A percentile compares a stretch with the other conserved stretches of the same genome.
Evolutionary conservation across 148 eudicot genomes (phyloP).

Genomic region (Suaeda aralocaspica): DNA sequence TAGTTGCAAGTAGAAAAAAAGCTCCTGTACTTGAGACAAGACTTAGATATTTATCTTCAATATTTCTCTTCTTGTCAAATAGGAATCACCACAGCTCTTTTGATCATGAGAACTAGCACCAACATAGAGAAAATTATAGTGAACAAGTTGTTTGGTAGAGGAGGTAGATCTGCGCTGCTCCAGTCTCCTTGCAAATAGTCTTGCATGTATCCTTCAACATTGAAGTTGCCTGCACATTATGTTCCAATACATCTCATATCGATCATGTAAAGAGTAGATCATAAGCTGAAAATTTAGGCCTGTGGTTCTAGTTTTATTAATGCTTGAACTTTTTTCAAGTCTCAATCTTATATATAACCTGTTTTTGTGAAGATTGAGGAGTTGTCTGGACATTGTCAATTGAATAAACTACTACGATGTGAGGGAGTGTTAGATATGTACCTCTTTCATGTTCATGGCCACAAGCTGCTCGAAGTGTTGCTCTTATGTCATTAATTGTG

Average conservation of each 20-base stretch:
- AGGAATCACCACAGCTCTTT: slow-evolving; percentile 20
- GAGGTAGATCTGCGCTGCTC: slow-evolving; percentile 30
- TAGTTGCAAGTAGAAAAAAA: not conserved
- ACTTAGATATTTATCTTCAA: not conserved
- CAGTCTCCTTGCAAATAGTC: slow-evolving; percentile 28
- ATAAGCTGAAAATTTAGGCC: not conserved
- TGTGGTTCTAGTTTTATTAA: not conserved
- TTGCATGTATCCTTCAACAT: slow-evolving; percentile 34
- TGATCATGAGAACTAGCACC: slow-evolving; percentile 23
- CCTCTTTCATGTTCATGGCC: slow-evolving; percentile 41
- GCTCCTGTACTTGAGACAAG: not conserved
- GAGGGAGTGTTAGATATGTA: slow-evolving; percentile 1
- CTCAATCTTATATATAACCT: not conserved
- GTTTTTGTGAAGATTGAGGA: not conserved
- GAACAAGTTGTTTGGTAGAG: slow-evolving; percentile 24
- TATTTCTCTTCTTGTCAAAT: not conserved
- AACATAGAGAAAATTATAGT: slow-evolving; percentile 11
- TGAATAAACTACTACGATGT: not conserved
- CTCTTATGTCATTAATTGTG: slow-evolving; percentile 29
- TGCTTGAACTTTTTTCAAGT: not conserved
- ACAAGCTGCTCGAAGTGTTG: slow-evolving; percentile 43
- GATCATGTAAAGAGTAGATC: not conserved
- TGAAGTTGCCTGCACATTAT: slow-evolving; percentile 40
- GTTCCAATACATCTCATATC: not conserved
- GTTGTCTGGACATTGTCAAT: not conserved